These are phyloP conservation scores for Fraxinus paxiana DNA, from an alignment of 305 asterid genomes.

Conservation along the genomic window DNA sequence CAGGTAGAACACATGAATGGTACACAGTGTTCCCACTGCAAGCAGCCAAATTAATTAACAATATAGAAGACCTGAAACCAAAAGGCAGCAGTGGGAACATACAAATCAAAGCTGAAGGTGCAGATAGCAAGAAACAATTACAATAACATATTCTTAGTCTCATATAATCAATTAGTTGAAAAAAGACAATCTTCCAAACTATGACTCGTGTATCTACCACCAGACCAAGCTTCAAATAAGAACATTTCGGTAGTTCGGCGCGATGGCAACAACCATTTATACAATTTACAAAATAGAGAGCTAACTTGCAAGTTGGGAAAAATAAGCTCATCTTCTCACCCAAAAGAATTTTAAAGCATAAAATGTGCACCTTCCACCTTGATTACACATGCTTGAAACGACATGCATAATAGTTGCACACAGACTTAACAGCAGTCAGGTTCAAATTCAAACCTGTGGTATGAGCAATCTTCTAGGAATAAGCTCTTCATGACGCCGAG, in stretches of 20 bases:
- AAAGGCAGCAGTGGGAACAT: not conserved
- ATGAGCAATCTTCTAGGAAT: slow-evolving; percentile 37
- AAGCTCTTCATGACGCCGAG: slow-evolving; percentile 43
- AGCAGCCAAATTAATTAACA: not conserved
- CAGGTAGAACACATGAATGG: not conserved
- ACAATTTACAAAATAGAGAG: not conserved
- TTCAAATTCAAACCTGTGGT: slow-evolving; percentile 42
- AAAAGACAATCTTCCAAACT: not conserved
- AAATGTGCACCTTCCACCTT: not conserved
- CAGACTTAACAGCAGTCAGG: not conserved
- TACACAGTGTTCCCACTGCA: not conserved
- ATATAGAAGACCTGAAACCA: not conserved
- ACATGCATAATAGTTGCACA: not conserved
- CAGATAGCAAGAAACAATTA: not conserved
- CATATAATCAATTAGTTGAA: not conserved
- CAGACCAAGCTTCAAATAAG: not conserved
- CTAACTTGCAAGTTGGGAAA: not conserved
- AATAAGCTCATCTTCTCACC: not conserved
- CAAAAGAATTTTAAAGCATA: not conserved
- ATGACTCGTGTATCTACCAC: not conserved
- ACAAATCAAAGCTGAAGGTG: not conserved
- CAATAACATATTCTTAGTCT: not conserved
- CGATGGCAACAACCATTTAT: not conserved
- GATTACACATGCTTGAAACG: not conserved
- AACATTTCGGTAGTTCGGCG: not conserved